A percentile compares a stretch with the other conserved stretches of the same genome.
phyloP scores from a whole-genome alignment of 164 flowering plant species.

The Echeveria elegans region DNA sequence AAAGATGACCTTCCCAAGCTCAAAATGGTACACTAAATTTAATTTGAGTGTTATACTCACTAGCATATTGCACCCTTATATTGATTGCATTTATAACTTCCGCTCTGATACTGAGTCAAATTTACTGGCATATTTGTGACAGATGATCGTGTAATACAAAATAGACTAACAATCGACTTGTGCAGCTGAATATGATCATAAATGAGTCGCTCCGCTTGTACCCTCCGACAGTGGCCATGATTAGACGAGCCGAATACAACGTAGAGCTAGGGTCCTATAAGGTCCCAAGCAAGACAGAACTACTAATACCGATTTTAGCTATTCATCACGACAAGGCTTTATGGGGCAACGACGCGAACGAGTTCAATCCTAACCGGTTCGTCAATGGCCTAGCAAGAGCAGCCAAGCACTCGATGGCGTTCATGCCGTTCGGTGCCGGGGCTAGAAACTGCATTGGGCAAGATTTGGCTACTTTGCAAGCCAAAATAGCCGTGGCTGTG shows the following conservation, averaged over 20 bases:
- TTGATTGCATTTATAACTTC: neutral
- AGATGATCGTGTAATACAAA: neutral
- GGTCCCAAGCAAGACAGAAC: conserved; percentile 75
- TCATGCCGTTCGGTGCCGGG: conserved; percentile 87
- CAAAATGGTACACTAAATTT: conserved; percentile 85
- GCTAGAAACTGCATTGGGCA: conserved; percentile 84
- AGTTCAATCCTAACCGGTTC: conserved; percentile 88
- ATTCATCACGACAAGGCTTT: conserved; percentile 79
- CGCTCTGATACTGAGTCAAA: no score
- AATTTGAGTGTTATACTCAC: no score
- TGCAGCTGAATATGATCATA: conserved; percentile 80
- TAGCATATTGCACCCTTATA: conserved; percentile 15
- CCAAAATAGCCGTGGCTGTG: conserved; percentile 56
- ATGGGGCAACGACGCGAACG: conserved; percentile 79
- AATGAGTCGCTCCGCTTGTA: conserved; percentile 80
- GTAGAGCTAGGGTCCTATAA: conserved; percentile 58
- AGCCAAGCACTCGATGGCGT: conserved; percentile 70
- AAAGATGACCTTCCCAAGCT: conserved; percentile 69
- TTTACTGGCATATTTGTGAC: no score
- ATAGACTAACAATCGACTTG: neutral
- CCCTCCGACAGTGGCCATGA: conserved; percentile 78
- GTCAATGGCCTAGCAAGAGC: conserved; percentile 69
- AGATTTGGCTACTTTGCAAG: conserved; percentile 70
- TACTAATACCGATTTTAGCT: conserved; percentile 85
- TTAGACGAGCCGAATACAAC: conserved; percentile 66